Evolutionary conservation across 2,329 filamentous ascomycete species (phyloP), one percentile per base, ranked within the genome.

Genomic region (Cladosporium sp.): DNA sequence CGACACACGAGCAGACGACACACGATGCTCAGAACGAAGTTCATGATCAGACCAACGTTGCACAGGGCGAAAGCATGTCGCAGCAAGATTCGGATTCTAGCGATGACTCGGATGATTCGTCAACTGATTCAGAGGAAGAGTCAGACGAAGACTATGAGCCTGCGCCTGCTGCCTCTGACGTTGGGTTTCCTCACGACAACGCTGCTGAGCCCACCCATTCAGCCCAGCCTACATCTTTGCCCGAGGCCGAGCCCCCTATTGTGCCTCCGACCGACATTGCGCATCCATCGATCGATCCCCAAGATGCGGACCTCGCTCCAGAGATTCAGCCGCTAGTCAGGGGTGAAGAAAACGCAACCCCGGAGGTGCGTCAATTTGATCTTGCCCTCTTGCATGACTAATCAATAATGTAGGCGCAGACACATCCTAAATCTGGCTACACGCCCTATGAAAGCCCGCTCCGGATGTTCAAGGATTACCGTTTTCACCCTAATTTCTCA

Each of bases 391-490:
- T 33, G 12, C 18, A 12, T 11, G n/a, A 20, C 13, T 35, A 35
- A 15, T 35, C 6, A 15, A 8, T 16, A 4, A 5, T 15, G 9
- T n/a, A 43, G 41, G 13, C 12, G 18, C 19, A 43, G 12, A 12
- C 9, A 13, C 5, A 20, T 5, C 8, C 30, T 4, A 39, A 43
- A 41, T 16, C 53, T 4, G 52, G 49, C 27, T 67, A 56, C 55
- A 74, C 75, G 29, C 83, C 89, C 2, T 98, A 98, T 69, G 78
- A 86, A 63, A 95, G 89, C 63, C 87, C 90, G 27, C 75, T 98
- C 53, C 82, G 80, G 58, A 79, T 80, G 59, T 96, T 97, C 69
- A 88, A 83, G 67, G 85, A 88, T 32, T 98, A 88, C 70, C 88
- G 92, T 59, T 96, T 92, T 66, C 91, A 97, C 65, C 88, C 88